A percentile compares a stretch with the other conserved stretches of the same genome.
phyloP scores from a whole-genome alignment of 2,329 filamentous ascomycete genomes.

The Paracamarosporium sp. region DNA sequence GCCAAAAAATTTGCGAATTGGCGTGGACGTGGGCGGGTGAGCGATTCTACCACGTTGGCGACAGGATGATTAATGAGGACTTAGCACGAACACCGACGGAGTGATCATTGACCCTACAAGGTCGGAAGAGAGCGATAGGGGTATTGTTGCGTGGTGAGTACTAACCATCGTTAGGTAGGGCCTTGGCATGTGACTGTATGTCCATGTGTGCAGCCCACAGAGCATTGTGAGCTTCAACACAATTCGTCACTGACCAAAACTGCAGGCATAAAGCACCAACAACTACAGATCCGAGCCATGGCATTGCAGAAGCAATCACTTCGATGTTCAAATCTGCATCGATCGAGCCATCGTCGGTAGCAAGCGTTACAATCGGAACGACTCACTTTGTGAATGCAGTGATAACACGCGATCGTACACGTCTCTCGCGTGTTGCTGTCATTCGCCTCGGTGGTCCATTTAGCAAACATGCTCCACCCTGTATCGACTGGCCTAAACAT shows the following conservation, averaged over 20 bases:
- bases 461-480: slow-evolving; percentile 57
- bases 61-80: slow-evolving; percentile 6
- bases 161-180: not conserved
- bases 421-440: slow-evolving; percentile 60
- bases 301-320: slow-evolving; percentile 43
- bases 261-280: slow-evolving; percentile 48
- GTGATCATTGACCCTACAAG: slow-evolving; percentile 43
- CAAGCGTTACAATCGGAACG: slow-evolving; percentile 59
- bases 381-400: slow-evolving; percentile 62
- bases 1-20: slow-evolving; percentile 45
- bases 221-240: not conserved
- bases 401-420: slow-evolving; percentile 56
- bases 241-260: not conserved
- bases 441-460: slow-evolving; percentile 58
- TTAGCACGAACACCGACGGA: slow-evolving; percentile 46
- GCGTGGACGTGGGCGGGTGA: slow-evolving; percentile 53
- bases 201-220: not conserved
- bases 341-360: slow-evolving; percentile 41
- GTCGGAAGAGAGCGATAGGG: slow-evolving; percentile 31
- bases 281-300: slow-evolving; percentile 45
- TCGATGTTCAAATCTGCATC: slow-evolving; percentile 43
- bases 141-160: slow-evolving; percentile 43
- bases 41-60: not conserved
- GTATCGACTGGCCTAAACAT: slow-evolving; percentile 56
- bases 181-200: slow-evolving; percentile 11